These are phyloP conservation scores for Penicillium griseofulvum DNA, from an alignment of 2,329 filamentous ascomycete species.

Conservation along the genomic window DNA sequence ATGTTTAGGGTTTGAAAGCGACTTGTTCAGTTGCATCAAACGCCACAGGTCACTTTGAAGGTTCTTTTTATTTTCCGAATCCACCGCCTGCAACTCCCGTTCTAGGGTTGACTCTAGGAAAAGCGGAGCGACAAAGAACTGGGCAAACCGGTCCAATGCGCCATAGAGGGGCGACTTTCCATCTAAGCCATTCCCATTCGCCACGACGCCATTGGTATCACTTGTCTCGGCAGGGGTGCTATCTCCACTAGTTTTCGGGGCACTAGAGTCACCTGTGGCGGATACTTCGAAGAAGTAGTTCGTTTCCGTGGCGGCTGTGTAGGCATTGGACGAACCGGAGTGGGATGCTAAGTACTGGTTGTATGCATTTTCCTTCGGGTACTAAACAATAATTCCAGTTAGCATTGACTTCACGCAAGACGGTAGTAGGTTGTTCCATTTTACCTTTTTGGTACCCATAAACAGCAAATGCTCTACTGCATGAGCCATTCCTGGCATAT, in stretches of 20 bases:
- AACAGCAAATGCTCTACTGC: constrained; percentile 95
- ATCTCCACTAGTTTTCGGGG: constrained; percentile 24
- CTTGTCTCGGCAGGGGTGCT: constrained; percentile 30
- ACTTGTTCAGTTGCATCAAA: constrained; percentile 82
- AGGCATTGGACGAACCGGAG: constrained; percentile 91
- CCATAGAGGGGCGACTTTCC: constrained; percentile 66
- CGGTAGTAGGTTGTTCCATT: constrained; percentile 5
- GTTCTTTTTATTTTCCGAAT: constrained; percentile 98
- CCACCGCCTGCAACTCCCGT: constrained; percentile 81
- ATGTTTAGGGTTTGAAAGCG: constrained; percentile 80
- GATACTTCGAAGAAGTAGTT: constrained; percentile 98
- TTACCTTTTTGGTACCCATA: constrained; percentile 94
- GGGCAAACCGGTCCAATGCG: constrained; percentile 84
- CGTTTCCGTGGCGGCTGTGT: constrained; percentile 87
- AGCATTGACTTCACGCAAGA: background rate
- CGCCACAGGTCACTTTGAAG: constrained; percentile 88
- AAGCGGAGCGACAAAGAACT: constrained; percentile 87
- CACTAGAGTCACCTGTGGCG: constrained; percentile 61
- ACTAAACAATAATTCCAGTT: constrained; percentile 48
- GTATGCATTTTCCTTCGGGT: constrained; percentile 93
- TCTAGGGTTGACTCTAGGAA: constrained; percentile 84
- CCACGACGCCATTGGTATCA: constrained; percentile 21
- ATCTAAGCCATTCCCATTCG: constrained; percentile 23
- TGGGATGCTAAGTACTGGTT: constrained; percentile 87
- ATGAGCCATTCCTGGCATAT: constrained; percentile 93